Percentiles rank a stretch among this genome's conserved stretches.
phyloP scores from a whole-genome alignment of 345 rosid species.

The Salix caprea region DNA sequence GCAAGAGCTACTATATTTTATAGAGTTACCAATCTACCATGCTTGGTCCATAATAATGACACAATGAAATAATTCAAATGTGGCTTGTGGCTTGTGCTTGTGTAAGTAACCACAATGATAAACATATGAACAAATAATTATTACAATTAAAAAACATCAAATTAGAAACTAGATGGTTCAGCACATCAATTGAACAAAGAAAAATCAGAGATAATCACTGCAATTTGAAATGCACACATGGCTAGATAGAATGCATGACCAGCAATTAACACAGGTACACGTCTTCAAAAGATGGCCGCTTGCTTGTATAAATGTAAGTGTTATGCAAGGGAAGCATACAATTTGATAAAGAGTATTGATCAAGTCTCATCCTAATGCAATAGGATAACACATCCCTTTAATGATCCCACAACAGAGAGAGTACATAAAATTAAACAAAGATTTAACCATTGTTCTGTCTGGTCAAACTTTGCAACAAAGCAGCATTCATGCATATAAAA shows the following conservation, averaged over 20 bases:
- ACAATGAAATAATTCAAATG: background rate
- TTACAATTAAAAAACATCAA: too few relatives aligned
- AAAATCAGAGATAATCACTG: background rate
- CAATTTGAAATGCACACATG: background rate
- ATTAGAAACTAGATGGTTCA: background rate
- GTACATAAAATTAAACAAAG: too few relatives aligned
- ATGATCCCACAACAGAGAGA: background rate
- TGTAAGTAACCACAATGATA: background rate
- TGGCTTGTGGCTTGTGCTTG: background rate
- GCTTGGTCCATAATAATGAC: background rate
- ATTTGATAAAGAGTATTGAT: background rate
- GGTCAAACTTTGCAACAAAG: background rate
- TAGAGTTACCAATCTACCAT: background rate
- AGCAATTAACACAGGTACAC: background rate
- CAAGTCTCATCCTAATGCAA: background rate
- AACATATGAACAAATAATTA: background rate
- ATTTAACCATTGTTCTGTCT: background rate
- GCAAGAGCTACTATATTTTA: background rate
- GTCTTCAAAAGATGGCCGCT: background rate
- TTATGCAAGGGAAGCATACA: background rate
- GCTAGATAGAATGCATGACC: background rate
- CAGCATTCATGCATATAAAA: background rate
- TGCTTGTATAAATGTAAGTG: background rate
- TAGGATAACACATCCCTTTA: background rate
- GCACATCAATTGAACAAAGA: background rate